Base-by-base conservation (phyloP, 129 eudicot genomes). In the Tanacetum coccineum region DNA sequence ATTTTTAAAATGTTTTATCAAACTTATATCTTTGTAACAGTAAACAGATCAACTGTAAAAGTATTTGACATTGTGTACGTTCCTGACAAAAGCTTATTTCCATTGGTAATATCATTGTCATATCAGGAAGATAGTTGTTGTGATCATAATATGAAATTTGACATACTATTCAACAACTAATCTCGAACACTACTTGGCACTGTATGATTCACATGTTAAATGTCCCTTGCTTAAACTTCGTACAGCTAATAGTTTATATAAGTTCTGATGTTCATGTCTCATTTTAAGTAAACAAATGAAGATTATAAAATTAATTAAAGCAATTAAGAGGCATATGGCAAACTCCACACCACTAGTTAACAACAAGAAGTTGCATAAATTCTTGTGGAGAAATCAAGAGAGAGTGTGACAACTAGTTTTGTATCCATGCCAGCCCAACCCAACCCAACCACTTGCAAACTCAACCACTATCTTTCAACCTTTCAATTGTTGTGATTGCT, bases 291-390 rank as follows among this genome's bases (percentile, higher is more conserved):
- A 14, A 15, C 7, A 61, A 59, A 32, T 30, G 12, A 61, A 61
- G 48, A 51, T 28, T 20, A 67, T n/a, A 28, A 20, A 57, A 22
- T 20, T 12, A 44, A 57, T 59, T 71, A 17, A 71, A 71, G 9
- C 21, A 60, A 71, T 48, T 30, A 61, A 19, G 69, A 36, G 62
- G 46, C 55, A 71, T 61, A 60, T 71, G 76, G 59, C 59, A 59
- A 71, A 60, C 60, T 71, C 69, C 52, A 71, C 69, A 61, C 76
- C 76, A 71, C 69, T 71, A 47, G 40, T 49, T 60, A 49, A 71
- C 8, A 71, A 32, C 64, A 8, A 56, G 72, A 74, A 74, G 59
- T 74, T 66, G 72, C 72, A 74, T 42, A 52, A 56, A 66, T 18
- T 65, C 61, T 66, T 73, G 72, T 64, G 71, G 57, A 73, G 59